Conservation (phyloP, 1,284 basidiomycete genomes). For the Leccinum pachyderme region DNA sequence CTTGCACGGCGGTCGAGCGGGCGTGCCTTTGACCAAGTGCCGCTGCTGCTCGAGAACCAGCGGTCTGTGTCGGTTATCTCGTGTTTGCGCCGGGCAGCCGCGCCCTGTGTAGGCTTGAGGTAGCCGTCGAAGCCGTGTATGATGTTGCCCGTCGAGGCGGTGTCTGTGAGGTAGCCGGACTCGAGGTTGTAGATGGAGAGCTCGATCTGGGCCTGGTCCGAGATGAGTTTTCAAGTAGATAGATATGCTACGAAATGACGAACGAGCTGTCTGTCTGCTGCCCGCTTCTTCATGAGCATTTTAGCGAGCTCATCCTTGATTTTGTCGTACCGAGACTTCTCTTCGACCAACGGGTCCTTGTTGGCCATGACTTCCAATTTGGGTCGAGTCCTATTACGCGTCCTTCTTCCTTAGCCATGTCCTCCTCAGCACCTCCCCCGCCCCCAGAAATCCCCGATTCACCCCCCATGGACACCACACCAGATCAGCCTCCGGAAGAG, state of each 20-base stretch:
- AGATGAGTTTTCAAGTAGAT: background rate
- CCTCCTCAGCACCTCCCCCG: constrained; percentile 55
- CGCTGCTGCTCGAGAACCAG: constrained; percentile 75
- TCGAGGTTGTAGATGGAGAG: constrained; percentile 74
- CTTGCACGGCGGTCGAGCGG: background rate
- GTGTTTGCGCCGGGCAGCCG: constrained; percentile 60
- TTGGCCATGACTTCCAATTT: constrained; percentile 32
- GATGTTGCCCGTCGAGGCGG: constrained; percentile 76
- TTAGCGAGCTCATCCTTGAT: constrained; percentile 69
- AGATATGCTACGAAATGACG: constrained; percentile 22
- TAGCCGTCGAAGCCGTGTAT: constrained; percentile 82
- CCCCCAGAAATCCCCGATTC: constrained; percentile 45
- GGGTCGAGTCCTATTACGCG: constrained; percentile 37
- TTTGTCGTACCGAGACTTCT: constrained; percentile 64
- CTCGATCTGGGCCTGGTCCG: constrained; percentile 62
- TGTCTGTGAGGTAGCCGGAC: constrained; percentile 69
- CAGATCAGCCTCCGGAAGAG: constrained; percentile 69
- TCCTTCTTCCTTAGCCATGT: constrained; percentile 44
- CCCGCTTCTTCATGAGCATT: constrained; percentile 67
- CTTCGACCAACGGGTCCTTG: constrained; percentile 50
- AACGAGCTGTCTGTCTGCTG: constrained; percentile 71
- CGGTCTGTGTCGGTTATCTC: constrained; percentile 75
- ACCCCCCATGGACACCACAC: constrained; percentile 67
- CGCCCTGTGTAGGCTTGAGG: constrained; percentile 64
- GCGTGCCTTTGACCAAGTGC: constrained; percentile 67